Base-by-base conservation (phyloP, 148 eudicot genomes). In the Oxyria digyna region DNA sequence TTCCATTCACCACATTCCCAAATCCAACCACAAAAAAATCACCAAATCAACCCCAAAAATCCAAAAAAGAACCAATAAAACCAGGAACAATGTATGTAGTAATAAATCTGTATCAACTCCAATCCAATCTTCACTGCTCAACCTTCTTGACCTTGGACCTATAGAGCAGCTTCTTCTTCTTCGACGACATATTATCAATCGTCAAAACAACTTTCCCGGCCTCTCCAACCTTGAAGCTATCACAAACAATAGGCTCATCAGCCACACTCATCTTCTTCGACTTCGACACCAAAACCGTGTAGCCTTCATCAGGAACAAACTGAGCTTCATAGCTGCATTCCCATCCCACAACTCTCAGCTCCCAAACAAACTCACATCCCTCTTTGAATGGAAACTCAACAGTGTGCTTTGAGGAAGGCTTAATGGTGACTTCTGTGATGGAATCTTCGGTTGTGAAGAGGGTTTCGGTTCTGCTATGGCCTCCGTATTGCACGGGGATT, bases 401-500 rank as follows among this genome's bases (percentile, higher is more conserved):
- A n/a, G 80, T 71, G 72, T 85, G 85, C 75, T 78, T 81, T 48
- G 69, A 66, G 8, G 70, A 63, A 37, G 93, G 85, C 71, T 80
- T 80, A 12, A 87, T 67, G 45, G 66, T 80, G 71, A 80, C 77
- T 71, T 85, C 84, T 29, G 80, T 69, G 68, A 72, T 77, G 37
- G 83, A 73, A 40, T 87, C 92, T 20, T 74, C 75, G 20, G 42
- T 29, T 26, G 74, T 72, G 66, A 81, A 78, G 8, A 80, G 77
- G 46, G 80, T 72, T 68, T 80, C 74, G 4, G 78, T 76, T 18
- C 23, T 80, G 78, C 84, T 83, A 4, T 83, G 77, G n/a, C 89
- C 93, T 24, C 89, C 93, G 67, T 76, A 87, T 68, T 73, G 81
- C 18, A 82, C 77, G 13, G 87, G 89, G 6, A 85, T 79, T 72